A percentile compares a stretch with the other conserved stretches of the same genome.
phyloP scores from a whole-genome alignment of 2,329 filamentous ascomycete species.

The Monilinia laxa region DNA sequence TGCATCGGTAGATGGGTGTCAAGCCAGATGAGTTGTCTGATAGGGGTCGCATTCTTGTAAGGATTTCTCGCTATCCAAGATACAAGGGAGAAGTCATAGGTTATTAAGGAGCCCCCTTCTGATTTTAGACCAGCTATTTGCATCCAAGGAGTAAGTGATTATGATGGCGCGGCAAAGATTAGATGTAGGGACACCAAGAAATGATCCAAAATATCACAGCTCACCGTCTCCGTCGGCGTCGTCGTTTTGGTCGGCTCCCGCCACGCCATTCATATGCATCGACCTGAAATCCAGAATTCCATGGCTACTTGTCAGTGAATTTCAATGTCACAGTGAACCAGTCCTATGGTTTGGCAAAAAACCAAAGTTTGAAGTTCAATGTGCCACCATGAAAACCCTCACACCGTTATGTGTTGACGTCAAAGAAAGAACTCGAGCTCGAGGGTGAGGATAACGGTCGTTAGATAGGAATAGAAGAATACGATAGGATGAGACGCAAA shows the following conservation, averaged over 20 bases:
- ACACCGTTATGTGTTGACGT: conserved; percentile 15
- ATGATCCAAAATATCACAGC: not conserved
- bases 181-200: not conserved
- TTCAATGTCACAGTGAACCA: not conserved
- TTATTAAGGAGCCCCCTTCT: not conserved
- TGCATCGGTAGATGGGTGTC: not conserved
- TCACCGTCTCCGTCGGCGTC: not conserved
- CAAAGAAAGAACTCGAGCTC: conserved; percentile 9
- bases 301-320: not conserved
- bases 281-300: not conserved
- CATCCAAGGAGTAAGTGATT: not conserved
- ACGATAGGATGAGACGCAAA: not conserved
- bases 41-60: not conserved
- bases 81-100: not conserved
- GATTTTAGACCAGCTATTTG: not conserved
- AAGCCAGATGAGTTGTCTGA: not conserved
- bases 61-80: not conserved
- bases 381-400: conserved; percentile 20
- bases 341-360: conserved; percentile 10
- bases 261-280: not conserved
- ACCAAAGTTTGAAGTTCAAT: conserved; percentile 15
- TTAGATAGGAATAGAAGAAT: conserved; percentile 9
- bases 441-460: not conserved
- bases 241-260: not conserved
- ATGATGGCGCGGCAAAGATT: not conserved